Evolutionary conservation across 176 grass and related monocot genomes (phyloP), one percentile per base, ranked within the genome.

Genomic region (Panicum miliaceum): DNA sequence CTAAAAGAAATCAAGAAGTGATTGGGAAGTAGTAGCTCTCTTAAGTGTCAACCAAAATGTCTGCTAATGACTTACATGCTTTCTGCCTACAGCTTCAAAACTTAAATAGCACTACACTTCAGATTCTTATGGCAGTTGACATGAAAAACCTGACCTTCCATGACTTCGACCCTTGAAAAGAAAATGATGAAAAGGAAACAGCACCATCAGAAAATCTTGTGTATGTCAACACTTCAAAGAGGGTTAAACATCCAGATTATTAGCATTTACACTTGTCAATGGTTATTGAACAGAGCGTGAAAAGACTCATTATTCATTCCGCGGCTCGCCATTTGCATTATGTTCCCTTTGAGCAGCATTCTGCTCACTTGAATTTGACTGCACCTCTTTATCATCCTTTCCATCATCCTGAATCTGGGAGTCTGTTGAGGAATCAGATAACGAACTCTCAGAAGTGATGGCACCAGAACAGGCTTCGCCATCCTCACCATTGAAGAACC

Each of bases 361-460:
- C 42, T 86, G 90, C 26, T 81, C 73, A 19, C 85, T 74, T 16
- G 93, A 85, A 81, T 91, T 74, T 18, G 93, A 90, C 78, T 93
- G 87, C 68, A 92, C 87, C 68, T 89, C 86, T 54, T 80, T 88
- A 42, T 68, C 80, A 78, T 92, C 77, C 14, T 84, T 84, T 13
- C 86, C 93, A 15, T 86, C 86, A 84, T 96, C 89, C 52, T 93
- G 66, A 34, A 80, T 65, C 83, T 90, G 81, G n/a, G 86, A 89
- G 18, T 75, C 87, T 59, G 89, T 86, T 27, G 87, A 57, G 8
- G 90, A 93, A 64, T 85, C 32, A 6, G 84, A 85, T 12, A 81
- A 25, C 7, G 91, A 98, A 72, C 92, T 86, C 71, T 92, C 93
- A 81, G 93, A 89, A 5, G 96, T 99, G 81, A 99, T 77, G 47